A percentile compares a stretch with the other conserved stretches of the same genome.
phyloP scores from a whole-genome alignment of 495 filamentous ascomycete species.

The Pyrenula aspistea region DNA sequence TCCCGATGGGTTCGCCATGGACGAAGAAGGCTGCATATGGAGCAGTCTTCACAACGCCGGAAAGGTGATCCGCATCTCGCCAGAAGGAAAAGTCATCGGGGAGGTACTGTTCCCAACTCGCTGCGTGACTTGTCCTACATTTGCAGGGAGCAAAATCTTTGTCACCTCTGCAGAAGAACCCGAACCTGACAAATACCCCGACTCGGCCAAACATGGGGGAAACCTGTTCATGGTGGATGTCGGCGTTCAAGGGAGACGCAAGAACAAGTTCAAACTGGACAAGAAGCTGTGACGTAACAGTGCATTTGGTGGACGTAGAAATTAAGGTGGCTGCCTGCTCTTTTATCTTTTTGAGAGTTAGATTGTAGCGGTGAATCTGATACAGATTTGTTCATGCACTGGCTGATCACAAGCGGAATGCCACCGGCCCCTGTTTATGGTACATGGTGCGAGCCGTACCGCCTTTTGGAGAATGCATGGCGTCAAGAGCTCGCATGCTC shows the following conservation, averaged over 20 bases:
- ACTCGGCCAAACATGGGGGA: conserved; percentile 52
- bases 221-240: conserved; percentile 59
- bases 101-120: conserved; percentile 55
- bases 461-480: too few relatives aligned
- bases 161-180: conserved; percentile 60
- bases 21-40: conserved; percentile 64
- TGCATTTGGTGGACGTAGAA: neutral
- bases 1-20: conserved; percentile 65
- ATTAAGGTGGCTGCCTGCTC: neutral
- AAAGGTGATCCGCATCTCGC: conserved; percentile 54
- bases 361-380: too few relatives aligned
- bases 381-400: too few relatives aligned
- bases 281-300: neutral
- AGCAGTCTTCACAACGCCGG: conserved; percentile 63
- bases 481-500: too few relatives aligned
- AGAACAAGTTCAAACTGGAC: conserved; percentile 28
- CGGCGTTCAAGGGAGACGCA: conserved; percentile 43
- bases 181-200: conserved; percentile 33
- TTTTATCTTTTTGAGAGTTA: too few relatives aligned
- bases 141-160: conserved; percentile 63
- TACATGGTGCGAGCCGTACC: too few relatives aligned
- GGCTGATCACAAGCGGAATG: too few relatives aligned
- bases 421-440: too few relatives aligned
- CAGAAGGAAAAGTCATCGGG: conserved; percentile 51
- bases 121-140: conserved; percentile 58